Percentiles rank a stretch among this genome's conserved stretches.
These are phyloP conservation scores for Lignosus rhinocerotis DNA, from an alignment of 1,284 basidiomycete genomes.

Conservation along the genomic window DNA sequence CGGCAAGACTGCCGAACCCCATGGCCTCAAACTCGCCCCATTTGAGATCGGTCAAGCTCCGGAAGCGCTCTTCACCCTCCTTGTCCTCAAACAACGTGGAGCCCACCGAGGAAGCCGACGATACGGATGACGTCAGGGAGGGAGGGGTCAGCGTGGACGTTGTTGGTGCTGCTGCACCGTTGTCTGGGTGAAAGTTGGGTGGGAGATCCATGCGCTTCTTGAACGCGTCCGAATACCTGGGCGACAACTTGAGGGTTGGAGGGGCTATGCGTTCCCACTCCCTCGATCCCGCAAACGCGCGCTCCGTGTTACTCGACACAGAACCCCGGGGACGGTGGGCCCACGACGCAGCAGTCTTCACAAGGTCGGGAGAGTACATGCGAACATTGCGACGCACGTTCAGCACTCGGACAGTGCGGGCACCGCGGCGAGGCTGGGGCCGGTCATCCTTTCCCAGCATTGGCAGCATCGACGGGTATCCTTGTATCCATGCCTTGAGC, in stretches of 20 bases:
- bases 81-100: constrained; percentile 36
- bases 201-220: constrained; percentile 73
- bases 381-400: constrained; percentile 77
- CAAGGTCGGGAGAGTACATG: constrained; percentile 80
- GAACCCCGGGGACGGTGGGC: constrained; percentile 41
- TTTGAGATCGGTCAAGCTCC: constrained; percentile 78
- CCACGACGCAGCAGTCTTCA: constrained; percentile 75
- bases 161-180: constrained; percentile 28
- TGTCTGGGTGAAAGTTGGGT: constrained; percentile 57
- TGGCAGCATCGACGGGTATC: constrained; percentile 74
- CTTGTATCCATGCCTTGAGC: constrained; percentile 84
- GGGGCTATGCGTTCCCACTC: constrained; percentile 75
- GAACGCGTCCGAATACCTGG: constrained; percentile 68
- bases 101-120: constrained; percentile 33
- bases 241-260: constrained; percentile 50
- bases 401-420: constrained; percentile 70
- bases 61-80: constrained; percentile 66
- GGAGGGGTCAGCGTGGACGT: constrained; percentile 27
- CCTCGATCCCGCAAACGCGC: constrained; percentile 55
- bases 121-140: constrained; percentile 32
- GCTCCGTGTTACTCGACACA: constrained; percentile 30
- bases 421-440: constrained; percentile 66
- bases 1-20: constrained; percentile 65
- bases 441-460: constrained; percentile 43
- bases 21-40: constrained; percentile 87